Conservation (phyloP, 345 rosid species). For the Geranium rotundifolium region DNA sequence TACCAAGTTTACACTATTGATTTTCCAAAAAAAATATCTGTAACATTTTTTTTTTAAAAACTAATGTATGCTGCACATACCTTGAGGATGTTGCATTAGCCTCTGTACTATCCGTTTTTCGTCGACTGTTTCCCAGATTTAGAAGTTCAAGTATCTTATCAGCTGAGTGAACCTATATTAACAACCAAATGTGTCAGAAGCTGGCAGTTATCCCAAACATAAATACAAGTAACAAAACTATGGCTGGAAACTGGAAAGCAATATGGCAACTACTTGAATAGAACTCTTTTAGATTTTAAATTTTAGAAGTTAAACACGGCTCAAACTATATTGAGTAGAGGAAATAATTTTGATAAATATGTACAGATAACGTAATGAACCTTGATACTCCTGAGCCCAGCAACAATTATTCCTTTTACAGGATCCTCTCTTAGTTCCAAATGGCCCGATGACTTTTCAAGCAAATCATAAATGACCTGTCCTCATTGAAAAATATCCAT, state of each 20-base stretch:
- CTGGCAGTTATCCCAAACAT: not conserved
- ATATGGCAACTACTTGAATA: not conserved
- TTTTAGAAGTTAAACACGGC: not conserved
- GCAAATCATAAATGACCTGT: constrained; percentile 91
- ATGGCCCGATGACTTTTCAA: constrained; percentile 82
- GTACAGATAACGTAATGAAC: constrained; percentile 21
- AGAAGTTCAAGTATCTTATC: constrained; percentile 85
- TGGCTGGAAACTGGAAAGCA: not conserved
- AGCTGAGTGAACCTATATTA: constrained; percentile 68
- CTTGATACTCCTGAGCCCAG: constrained; percentile 84
- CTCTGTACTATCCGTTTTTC: constrained; percentile 93
- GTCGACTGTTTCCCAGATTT: constrained; percentile 80
- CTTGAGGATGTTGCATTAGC: constrained; percentile 86
- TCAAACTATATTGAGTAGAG: not conserved
- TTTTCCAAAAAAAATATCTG: not conserved
- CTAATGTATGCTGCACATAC: constrained; percentile 19
- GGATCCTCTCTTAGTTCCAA: constrained; percentile 99
- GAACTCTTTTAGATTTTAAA: too few relatives aligned
- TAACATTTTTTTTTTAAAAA: too few relatives aligned
- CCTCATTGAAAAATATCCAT: constrained; percentile 11
- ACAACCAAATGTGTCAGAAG: constrained; percentile 3
- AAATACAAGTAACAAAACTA: not conserved
- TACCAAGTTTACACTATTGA: too few relatives aligned
- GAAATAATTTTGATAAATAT: not conserved
- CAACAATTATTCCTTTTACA: constrained; percentile 72